Evolutionary conservation across 331 rosid genomes (phyloP).

Genomic region (Stylosanthes scabra): DNA sequence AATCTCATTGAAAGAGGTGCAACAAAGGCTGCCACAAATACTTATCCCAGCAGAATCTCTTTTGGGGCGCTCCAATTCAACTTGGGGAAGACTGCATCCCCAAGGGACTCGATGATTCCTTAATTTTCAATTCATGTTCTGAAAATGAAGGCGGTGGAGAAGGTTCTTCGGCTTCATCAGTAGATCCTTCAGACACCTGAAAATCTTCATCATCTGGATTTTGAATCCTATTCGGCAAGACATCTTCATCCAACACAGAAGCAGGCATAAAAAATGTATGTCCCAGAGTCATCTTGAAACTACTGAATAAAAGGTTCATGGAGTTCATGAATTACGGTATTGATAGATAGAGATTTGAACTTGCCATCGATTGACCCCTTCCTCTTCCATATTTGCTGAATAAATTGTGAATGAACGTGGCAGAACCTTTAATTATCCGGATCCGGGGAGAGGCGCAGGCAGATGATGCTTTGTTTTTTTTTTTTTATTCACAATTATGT

Average conservation of each 20-base stretch:
- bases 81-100: conserved; percentile 84
- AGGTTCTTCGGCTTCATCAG: conserved; percentile 59
- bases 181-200: conserved; percentile 69
- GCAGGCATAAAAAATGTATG: conserved; percentile 74
- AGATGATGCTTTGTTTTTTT: too few species aligned
- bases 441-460: too few species aligned
- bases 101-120: conserved; percentile 73
- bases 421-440: too few species aligned
- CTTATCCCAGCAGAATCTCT: conserved; percentile 86
- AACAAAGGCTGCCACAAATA: conserved; percentile 56
- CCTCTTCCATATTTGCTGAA: conserved; percentile 55
- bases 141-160: conserved; percentile 69
- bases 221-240: conserved; percentile 76
- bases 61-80: conserved; percentile 94
- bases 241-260: conserved; percentile 77
- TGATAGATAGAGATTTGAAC: conserved; percentile 65
- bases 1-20: conserved; percentile 76
- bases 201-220: conserved; percentile 74
- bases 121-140: conserved; percentile 71
- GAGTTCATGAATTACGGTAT: conserved; percentile 68
- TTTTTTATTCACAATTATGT: too few species aligned
- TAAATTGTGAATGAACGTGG: too few species aligned
- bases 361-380: conserved; percentile 70
- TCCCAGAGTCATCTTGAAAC: conserved; percentile 73
- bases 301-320: conserved; percentile 73